A percentile compares a stretch with the other conserved stretches of the same genome.
Conservation (phyloP, 192 early-diverging fungal genomes). For the Gaertneriomyces sp. region DNA sequence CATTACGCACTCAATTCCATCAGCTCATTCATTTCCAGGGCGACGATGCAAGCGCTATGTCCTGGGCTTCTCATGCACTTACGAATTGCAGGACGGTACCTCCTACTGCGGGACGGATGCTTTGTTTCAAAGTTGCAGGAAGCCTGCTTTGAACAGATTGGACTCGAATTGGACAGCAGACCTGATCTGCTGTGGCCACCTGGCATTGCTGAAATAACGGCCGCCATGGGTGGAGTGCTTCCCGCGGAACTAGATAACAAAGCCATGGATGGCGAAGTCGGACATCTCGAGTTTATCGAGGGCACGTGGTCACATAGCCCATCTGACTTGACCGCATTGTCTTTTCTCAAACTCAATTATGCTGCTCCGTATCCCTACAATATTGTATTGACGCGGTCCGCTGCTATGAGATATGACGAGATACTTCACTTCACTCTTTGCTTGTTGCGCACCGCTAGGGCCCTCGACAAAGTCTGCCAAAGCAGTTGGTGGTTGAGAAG, state of each 20-base stretch:
- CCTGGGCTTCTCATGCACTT: constrained; percentile 16
- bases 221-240: constrained; percentile 11
- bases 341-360: constrained; percentile 12
- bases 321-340: constrained; percentile 3
- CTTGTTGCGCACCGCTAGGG: constrained; percentile 1
- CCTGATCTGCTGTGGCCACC: constrained; percentile 10
- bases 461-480: constrained; percentile 4
- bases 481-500: background rate
- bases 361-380: constrained; percentile 14
- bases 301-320: background rate
- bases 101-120: constrained; percentile 9
- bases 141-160: constrained; percentile 1
- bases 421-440: constrained; percentile 7
- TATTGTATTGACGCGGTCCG: background rate
- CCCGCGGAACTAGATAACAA: background rate
- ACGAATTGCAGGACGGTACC: constrained; percentile 12
- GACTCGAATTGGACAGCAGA: constrained; percentile 1
- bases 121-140: constrained; percentile 1
- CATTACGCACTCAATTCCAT: constrained; percentile 1
- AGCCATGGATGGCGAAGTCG: background rate
- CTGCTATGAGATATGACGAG: constrained; percentile 5
- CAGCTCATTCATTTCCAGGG: constrained; percentile 13
- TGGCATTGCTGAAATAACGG: constrained; percentile 14
- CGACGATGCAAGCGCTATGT: constrained; percentile 2
- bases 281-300: constrained; percentile 12